phyloP scores from a whole-genome alignment of 2,329 filamentous ascomycete species.

The Aspergillus sp. region DNA sequence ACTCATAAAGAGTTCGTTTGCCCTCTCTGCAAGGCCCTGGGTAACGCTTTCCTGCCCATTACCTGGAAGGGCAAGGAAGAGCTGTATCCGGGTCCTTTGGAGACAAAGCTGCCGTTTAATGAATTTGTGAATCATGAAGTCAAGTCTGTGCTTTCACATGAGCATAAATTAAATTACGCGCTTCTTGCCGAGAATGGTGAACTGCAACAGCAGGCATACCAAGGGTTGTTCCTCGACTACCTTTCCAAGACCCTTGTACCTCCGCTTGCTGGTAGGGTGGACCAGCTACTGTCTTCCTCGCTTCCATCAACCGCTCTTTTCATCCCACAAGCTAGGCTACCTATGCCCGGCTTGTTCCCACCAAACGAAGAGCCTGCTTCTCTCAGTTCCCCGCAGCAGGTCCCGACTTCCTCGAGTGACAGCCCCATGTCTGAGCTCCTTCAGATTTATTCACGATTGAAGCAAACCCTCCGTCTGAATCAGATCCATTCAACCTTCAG shows the following conservation, averaged over 20 bases:
- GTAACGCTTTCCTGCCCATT: slow-evolving; percentile 91
- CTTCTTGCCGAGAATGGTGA: slow-evolving; percentile 39
- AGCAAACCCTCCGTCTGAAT: slow-evolving; percentile 56
- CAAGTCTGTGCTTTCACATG: slow-evolving; percentile 45
- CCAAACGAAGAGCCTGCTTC: slow-evolving; percentile 31
- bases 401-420: slow-evolving; percentile 26
- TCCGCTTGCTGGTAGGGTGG: slow-evolving; percentile 46
- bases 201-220: slow-evolving; percentile 37
- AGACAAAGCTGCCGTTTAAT: slow-evolving; percentile 60
- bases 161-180: slow-evolving; percentile 50
- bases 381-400: slow-evolving; percentile 33
- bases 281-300: slow-evolving; percentile 31
- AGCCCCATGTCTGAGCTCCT: slow-evolving; percentile 50
- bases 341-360: slow-evolving; percentile 42
- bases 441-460: slow-evolving; percentile 56
- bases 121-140: slow-evolving; percentile 67
- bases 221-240: slow-evolving; percentile 54
- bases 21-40: slow-evolving; percentile 92
- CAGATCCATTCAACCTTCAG: slow-evolving; percentile 48
- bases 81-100: slow-evolving; percentile 72
- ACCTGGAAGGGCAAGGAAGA: slow-evolving; percentile 93
- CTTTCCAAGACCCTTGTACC: slow-evolving; percentile 51
- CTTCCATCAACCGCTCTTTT: slow-evolving; percentile 29
- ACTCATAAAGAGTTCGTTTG: slow-evolving; percentile 88
- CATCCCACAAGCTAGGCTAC: slow-evolving; percentile 29